Conservation (phyloP, 140 eudicot genomes). For the Stevia rebaudiana region DNA sequence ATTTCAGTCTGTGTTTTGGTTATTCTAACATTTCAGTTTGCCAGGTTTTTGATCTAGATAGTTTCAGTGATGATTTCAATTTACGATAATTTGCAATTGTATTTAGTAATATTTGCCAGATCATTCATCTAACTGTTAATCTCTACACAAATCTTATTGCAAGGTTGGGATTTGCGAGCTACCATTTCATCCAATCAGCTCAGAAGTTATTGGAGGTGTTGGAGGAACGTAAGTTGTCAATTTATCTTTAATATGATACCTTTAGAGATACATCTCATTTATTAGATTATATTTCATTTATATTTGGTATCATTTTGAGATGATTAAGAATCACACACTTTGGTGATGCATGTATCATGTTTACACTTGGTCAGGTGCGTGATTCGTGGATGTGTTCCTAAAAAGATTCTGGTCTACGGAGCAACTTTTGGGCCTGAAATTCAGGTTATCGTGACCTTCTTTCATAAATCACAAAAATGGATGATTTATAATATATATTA, state of each 20-base stretch:
- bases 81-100: background rate
- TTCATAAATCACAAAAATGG: background rate
- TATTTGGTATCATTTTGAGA: background rate
- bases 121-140: background rate
- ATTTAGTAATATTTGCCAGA: background rate
- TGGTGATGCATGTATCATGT: slow-evolving; percentile 2
- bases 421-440: slow-evolving; percentile 86
- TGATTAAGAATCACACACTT: background rate
- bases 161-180: slow-evolving; percentile 98
- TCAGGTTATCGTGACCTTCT: slow-evolving; percentile 62
- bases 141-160: background rate
- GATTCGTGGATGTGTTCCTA: slow-evolving; percentile 97
- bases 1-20: no score
- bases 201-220: slow-evolving; percentile 91
- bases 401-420: slow-evolving; percentile 92
- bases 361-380: slow-evolving; percentile 67
- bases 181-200: slow-evolving; percentile 96
- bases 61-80: background rate
- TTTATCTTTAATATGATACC: no score
- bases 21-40: no score
- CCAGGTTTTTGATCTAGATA: no score
- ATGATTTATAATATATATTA: background rate
- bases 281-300: background rate
- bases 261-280: no score
- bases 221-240: slow-evolving; percentile 90